phyloP scores from a whole-genome alignment of 768 basidiomycete genomes.

The Pluteus cervinus region DNA sequence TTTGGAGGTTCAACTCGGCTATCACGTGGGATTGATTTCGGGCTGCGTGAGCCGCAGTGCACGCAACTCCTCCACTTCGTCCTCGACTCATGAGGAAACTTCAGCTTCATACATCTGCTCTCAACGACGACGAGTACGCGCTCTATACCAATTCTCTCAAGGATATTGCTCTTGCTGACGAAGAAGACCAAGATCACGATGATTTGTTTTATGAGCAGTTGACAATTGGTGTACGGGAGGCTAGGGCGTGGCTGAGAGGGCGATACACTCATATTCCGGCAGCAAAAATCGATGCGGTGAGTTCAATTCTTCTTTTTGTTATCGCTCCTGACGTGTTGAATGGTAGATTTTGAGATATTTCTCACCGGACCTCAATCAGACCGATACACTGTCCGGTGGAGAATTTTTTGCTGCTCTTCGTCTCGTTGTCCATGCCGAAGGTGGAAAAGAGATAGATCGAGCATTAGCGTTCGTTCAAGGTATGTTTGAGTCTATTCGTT shows the following conservation, averaged over 20 bases:
- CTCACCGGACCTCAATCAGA: conserved; percentile 43
- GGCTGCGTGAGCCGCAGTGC: too few relatives aligned
- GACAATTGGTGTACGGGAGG: conserved; percentile 56
- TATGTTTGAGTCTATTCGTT: conserved; percentile 24
- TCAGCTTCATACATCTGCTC: conserved; percentile 67
- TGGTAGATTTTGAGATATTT: conserved; percentile 62
- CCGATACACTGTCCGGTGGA: conserved; percentile 54
- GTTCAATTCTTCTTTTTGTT: conserved; percentile 14
- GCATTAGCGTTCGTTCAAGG: conserved; percentile 73
- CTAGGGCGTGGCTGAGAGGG: conserved; percentile 70
- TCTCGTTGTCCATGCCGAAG: conserved; percentile 56
- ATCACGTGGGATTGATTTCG: too few relatives aligned
- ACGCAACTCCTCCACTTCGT: too few relatives aligned
- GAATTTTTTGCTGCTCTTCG: conserved; percentile 75
- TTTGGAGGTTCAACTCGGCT: too few relatives aligned
- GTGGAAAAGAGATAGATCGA: conserved; percentile 57
- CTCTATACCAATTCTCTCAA: conserved; percentile 57
- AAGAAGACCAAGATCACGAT: conserved; percentile 24
- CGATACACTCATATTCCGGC: conserved; percentile 52
- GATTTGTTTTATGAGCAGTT: conserved; percentile 52
- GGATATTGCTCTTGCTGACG: conserved; percentile 39
- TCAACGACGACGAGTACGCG: conserved; percentile 66
- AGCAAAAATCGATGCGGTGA: conserved; percentile 52
- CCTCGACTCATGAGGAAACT: conserved; percentile 47
- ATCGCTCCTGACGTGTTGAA: neutral